phyloP scores from a whole-genome alignment of 169 alveolate species.

The Plasmodium falciparum region DNA sequence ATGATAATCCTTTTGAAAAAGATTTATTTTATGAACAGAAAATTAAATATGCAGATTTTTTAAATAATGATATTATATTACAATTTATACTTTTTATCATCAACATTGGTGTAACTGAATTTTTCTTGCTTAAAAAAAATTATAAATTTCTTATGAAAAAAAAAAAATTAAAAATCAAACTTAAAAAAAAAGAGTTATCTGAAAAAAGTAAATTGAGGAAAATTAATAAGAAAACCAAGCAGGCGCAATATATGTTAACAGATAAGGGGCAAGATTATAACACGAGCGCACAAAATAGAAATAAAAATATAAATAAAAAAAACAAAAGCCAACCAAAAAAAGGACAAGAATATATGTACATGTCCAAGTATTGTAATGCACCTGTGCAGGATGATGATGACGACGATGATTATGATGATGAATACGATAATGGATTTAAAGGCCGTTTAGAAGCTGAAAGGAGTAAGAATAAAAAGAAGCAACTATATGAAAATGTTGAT shows the following conservation, averaged over 20 bases:
- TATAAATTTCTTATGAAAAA: conserved; percentile 36
- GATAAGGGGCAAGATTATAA: not conserved
- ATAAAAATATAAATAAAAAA: not conserved
- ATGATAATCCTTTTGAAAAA: conserved; percentile 35
- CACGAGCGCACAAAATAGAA: not conserved
- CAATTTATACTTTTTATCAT: conserved; percentile 57
- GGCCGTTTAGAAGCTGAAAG: not conserved
- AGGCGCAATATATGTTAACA: not conserved
- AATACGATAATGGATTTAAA: not conserved
- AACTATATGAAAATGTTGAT: not conserved
- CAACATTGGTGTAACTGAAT: conserved; percentile 34
- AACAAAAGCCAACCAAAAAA: not conserved
- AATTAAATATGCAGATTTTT: conserved; percentile 29
- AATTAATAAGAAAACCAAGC: not conserved
- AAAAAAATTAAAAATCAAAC: conserved; percentile 7
- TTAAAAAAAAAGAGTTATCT: conserved; percentile 16
- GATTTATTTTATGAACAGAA: conserved; percentile 55
- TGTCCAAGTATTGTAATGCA: not conserved
- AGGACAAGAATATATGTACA: too few relatives aligned
- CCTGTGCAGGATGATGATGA: not conserved
- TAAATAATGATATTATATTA: conserved; percentile 53
- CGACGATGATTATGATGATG: not conserved
- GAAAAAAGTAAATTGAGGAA: not conserved
- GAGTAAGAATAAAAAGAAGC: not conserved
- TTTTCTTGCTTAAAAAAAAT: conserved; percentile 29